These are phyloP conservation scores for Croton laevigatus DNA, from an alignment of 441 rosid genomes.

Conservation along the genomic window DNA sequence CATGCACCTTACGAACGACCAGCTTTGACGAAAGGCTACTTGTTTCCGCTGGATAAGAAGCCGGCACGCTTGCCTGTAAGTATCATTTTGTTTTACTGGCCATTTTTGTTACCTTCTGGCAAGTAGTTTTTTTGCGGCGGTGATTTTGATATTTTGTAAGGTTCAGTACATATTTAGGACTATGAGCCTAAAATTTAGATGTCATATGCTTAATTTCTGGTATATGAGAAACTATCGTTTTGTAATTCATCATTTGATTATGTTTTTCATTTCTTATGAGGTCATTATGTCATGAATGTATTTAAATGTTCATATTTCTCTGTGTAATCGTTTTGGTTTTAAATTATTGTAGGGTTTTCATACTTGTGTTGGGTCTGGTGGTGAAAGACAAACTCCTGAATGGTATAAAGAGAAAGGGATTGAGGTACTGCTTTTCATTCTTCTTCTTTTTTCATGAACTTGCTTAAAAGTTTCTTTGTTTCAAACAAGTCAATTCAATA, in stretches of 20 bases:
- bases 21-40: conserved; percentile 85
- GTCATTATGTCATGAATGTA: neutral
- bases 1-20: conserved; percentile 94
- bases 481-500: neutral
- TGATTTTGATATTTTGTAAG: neutral
- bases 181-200: neutral
- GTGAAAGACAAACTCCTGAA: conserved; percentile 86
- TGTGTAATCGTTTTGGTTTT: conserved; percentile 15
- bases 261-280: neutral
- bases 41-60: conserved; percentile 86
- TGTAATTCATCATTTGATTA: conserved; percentile 16
- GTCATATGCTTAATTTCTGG: neutral
- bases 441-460: neutral
- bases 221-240: neutral
- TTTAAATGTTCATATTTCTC: neutral
- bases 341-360: conserved; percentile 64
- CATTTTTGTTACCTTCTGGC: neutral
- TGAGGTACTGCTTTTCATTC: conserved; percentile 48
- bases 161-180: neutral
- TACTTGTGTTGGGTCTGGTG: conserved; percentile 96
- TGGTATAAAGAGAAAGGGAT: conserved; percentile 97
- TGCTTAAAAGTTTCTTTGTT: neutral
- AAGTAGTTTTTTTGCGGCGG: neutral
- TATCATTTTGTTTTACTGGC: conserved; percentile 6
- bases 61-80: conserved; percentile 92